Evolutionary conservation across 225 moss, liverwort and hornwort species (phyloP).

Genomic region (Pseudisothecium myosuroides): DNA sequence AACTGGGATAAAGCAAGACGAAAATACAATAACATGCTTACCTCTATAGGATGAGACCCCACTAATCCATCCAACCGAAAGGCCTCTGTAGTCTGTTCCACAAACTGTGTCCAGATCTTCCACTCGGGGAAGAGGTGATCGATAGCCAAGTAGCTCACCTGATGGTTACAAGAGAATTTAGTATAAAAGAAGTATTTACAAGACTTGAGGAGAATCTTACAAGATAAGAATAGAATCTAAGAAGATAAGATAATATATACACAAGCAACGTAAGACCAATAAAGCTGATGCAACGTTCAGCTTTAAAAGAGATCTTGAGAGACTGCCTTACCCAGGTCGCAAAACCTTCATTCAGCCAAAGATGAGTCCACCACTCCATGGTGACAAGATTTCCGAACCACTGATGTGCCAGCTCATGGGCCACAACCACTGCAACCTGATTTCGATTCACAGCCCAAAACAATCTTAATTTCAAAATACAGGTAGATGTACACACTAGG

Average conservation of each 20-base stretch:
- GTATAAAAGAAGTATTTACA: not conserved
- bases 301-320: not conserved
- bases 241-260: not conserved
- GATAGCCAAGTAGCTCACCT: constrained; percentile 76
- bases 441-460: not conserved
- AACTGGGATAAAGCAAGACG: not conserved
- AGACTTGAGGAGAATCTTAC: not conserved
- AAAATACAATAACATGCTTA: not conserved
- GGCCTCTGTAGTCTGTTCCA: constrained; percentile 67
- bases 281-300: not conserved
- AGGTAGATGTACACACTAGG: not conserved
- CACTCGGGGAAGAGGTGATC: constrained; percentile 66
- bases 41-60: constrained; percentile 76
- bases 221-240: not conserved
- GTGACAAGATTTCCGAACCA: constrained; percentile 83
- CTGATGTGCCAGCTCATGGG: constrained; percentile 73
- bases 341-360: constrained; percentile 78
- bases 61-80: constrained; percentile 68
- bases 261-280: not conserved
- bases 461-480: not conserved
- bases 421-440: constrained; percentile 75
- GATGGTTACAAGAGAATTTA: not conserved
- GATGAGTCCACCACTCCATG: constrained; percentile 86
- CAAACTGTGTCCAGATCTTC: constrained; percentile 75
- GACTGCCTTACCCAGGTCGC: constrained; percentile 61